Evolutionary conservation across 805 yeast genomes (phyloP).

Genomic region (Brettanomyces bruxellensis): DNA sequence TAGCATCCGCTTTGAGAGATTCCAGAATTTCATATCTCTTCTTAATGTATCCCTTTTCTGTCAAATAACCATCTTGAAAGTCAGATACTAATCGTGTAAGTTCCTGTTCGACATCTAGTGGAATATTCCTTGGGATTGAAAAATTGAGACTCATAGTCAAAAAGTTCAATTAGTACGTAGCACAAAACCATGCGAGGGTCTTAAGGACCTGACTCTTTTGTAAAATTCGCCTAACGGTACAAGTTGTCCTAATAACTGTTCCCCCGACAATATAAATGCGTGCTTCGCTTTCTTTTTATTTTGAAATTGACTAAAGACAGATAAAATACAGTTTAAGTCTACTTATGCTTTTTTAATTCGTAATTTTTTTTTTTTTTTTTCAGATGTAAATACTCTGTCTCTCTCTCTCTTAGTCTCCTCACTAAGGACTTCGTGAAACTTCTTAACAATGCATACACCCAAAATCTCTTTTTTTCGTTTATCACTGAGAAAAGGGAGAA

Average conservation of each 20-base stretch:
- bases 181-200: too few relatives aligned
- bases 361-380: neutral
- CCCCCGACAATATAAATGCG: too few relatives aligned
- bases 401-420: too few relatives aligned
- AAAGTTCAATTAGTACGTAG: too few relatives aligned
- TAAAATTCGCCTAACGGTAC: neutral
- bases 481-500: too few relatives aligned
- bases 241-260: neutral
- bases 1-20: neutral
- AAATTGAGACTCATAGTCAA: constrained; percentile 29
- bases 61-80: constrained; percentile 59
- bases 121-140: constrained; percentile 35
- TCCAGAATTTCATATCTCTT: constrained; percentile 38
- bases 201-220: too few relatives aligned
- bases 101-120: constrained; percentile 26
- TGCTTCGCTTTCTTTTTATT: neutral
- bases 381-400: neutral
- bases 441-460: too few relatives aligned
- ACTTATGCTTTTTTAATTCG: too few relatives aligned
- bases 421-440: too few relatives aligned
- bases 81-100: constrained; percentile 38
- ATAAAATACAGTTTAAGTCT: too few relatives aligned
- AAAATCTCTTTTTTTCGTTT: too few relatives aligned
- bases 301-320: neutral
- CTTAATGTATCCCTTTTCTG: constrained; percentile 63